Base-by-base conservation (phyloP, 768 basidiomycete genomes). In the Omphalotus guepiniiformis region DNA sequence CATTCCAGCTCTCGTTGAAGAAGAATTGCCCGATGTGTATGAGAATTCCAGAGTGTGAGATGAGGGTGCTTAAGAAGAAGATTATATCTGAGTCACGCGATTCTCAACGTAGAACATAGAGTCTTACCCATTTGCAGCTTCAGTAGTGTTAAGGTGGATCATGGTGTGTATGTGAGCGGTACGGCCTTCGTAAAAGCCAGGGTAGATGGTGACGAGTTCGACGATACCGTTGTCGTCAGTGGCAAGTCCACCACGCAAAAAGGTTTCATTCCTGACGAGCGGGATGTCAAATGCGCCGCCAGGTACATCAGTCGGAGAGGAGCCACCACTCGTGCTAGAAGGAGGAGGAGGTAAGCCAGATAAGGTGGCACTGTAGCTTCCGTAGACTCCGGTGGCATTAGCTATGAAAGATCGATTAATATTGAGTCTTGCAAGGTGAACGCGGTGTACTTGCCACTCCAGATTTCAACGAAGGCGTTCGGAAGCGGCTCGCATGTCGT, bases 381-480 rank as follows among this genome's bases (percentile, higher is more conserved):
- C 59, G 45, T 67, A 70, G 21, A 62, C 38, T 15, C 70, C 69
- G 12, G 55, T 44, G 6, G 67, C 63, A 29, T 70, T 70, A n/a
- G 68, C 69, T 66, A 39, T 12, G 44, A 27, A 26, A 13, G 28
- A 12, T 18, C 16, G 8, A 22, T 41, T 37, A 16, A 15, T 28
- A 37, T 32, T 19, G 15, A 32, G 39, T 25, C n/a, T 16, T n/a
- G 29, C 23, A 9, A n/a, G 26, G 19, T 21, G 15, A 28, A 8
- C 39, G 9, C 16, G 26, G 15, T n/a, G 19, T 18, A 52, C 62
- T 46, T 37, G 63, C 61, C 25, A 39, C 58, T 53, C 64, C 65
- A 71, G 49, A 71, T 54, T 39, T 73, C 71, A 21, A 73, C 68
- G 63, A 70, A 64, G 13, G 59, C 62, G 49, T 67, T 64, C 11